Evolutionary conservation across 2,329 filamentous ascomycete species (phyloP).

Genomic region (Alternaria sp.): DNA sequence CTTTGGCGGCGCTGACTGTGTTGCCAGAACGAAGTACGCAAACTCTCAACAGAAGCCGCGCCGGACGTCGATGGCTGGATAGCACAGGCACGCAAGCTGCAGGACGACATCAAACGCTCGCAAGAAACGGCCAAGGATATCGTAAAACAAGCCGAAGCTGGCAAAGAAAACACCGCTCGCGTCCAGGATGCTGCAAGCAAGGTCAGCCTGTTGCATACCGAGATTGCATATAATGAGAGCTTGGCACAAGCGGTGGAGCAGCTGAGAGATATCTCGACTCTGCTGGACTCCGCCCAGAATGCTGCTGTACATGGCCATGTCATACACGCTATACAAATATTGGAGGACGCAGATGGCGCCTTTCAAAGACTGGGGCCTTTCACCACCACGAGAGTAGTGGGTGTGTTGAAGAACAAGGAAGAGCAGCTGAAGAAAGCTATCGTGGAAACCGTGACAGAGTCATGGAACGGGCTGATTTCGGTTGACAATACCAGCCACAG

Average conservation of each 20-base stretch:
- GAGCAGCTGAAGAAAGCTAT: constrained; percentile 73
- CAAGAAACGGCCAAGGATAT: constrained; percentile 83
- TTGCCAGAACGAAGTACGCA: constrained; percentile 73
- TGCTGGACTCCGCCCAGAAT: constrained; percentile 58
- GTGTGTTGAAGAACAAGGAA: constrained; percentile 71
- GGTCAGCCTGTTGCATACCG: constrained; percentile 64
- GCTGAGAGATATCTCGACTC: constrained; percentile 59
- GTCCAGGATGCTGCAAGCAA: constrained; percentile 69
- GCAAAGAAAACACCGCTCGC: constrained; percentile 68
- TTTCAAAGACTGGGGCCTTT: constrained; percentile 69
- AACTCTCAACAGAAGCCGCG: constrained; percentile 78
- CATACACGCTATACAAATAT: constrained; percentile 57
- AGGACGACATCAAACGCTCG: constrained; percentile 84
- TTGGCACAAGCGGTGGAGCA: constrained; percentile 61
- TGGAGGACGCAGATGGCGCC: constrained; percentile 62
- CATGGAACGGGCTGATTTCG: constrained; percentile 75
- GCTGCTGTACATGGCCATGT: constrained; percentile 57
- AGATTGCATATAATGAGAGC: constrained; percentile 67
- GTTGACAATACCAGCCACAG: constrained; percentile 66
- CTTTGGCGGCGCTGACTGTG: constrained; percentile 10
- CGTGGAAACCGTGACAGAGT: constrained; percentile 69
- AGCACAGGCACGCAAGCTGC: constrained; percentile 80
- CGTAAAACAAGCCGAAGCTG: constrained; percentile 76
- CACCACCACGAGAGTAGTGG: constrained; percentile 69
- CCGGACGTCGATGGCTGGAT: constrained; percentile 89